Evolutionary conservation across 2,329 filamentous ascomycete species (phyloP).

Genomic region (Alternaria triticimaculans): DNA sequence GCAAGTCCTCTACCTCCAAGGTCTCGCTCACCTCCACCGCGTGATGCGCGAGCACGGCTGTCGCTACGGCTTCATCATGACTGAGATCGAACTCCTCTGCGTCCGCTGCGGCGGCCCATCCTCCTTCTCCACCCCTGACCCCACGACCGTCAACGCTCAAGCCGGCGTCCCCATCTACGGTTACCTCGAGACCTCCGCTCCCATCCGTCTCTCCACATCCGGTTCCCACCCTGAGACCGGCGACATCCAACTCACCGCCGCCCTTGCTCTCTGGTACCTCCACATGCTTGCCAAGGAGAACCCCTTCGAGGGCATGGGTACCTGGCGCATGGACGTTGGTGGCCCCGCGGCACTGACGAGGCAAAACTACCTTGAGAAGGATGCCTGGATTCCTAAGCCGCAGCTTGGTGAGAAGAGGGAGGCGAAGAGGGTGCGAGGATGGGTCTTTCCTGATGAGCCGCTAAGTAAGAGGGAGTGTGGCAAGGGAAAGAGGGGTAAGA

Average conservation of each 20-base stretch:
- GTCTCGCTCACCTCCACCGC: constrained; percentile 83
- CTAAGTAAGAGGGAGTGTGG: constrained; percentile 71
- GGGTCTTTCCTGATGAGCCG: constrained; percentile 77
- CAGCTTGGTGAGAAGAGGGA: constrained; percentile 77
- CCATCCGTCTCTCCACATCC: constrained; percentile 61
- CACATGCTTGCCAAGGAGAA: constrained; percentile 74
- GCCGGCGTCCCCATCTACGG: constrained; percentile 78
- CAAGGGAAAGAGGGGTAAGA: constrained; percentile 41
- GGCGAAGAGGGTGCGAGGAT: constrained; percentile 74
- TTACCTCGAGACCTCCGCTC: constrained; percentile 75
- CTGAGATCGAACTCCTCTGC: constrained; percentile 91
- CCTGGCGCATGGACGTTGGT: constrained; percentile 75
- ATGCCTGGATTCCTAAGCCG: constrained; percentile 76
- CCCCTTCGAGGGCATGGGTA: constrained; percentile 64
- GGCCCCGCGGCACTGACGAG: constrained; percentile 75
- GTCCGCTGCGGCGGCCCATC: constrained; percentile 74
- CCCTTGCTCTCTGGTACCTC: constrained; percentile 77
- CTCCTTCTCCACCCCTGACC: constrained; percentile 34
- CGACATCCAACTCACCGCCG: constrained; percentile 67
- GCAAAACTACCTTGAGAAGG: constrained; percentile 71
- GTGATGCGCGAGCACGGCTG: constrained; percentile 93
- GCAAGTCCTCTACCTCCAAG: constrained; percentile 86
- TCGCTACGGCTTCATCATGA: constrained; percentile 95
- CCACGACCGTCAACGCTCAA: constrained; percentile 51
- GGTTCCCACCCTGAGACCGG: constrained; percentile 43